Conservation (phyloP, 306 rosid genomes). For the Quillaja saponaria region DNA sequence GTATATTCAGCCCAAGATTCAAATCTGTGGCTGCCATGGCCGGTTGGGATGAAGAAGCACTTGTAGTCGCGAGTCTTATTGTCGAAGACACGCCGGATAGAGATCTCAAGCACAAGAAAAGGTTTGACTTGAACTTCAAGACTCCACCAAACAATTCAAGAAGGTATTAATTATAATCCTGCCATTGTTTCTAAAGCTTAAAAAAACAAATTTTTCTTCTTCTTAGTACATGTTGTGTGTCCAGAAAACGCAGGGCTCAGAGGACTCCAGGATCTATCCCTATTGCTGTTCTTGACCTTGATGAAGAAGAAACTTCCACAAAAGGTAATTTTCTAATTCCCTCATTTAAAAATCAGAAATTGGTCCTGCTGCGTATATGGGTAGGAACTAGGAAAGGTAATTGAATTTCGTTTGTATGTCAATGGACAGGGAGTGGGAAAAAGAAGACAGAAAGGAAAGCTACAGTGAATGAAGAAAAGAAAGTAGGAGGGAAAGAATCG, state of each 20-base stretch:
- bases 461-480: slow-evolving; percentile 37
- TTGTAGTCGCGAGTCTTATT: slow-evolving; percentile 64
- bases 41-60: slow-evolving; percentile 94
- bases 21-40: slow-evolving; percentile 92
- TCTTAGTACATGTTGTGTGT: no score
- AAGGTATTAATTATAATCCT: slow-evolving; percentile 44
- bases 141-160: slow-evolving; percentile 68
- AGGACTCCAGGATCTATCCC: slow-evolving; percentile 56
- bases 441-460: slow-evolving; percentile 34
- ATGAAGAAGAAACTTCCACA: slow-evolving; percentile 48
- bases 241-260: slow-evolving; percentile 71
- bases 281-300: slow-evolving; percentile 63
- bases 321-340: slow-evolving; percentile 42
- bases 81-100: slow-evolving; percentile 88
- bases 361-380: no score
- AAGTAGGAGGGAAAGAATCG: slow-evolving; percentile 36
- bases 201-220: no score
- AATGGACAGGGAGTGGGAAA: slow-evolving; percentile 43
- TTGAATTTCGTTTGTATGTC: background rate
- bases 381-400: no score
- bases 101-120: slow-evolving; percentile 50
- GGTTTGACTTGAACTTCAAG: slow-evolving; percentile 46
- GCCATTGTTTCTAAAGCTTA: no score
- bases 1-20: slow-evolving; percentile 72
- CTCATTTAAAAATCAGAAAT: background rate